A percentile compares a stretch with the other conserved stretches of the same genome.
These are phyloP conservation scores for Mycena vitilis DNA, from an alignment of 768 basidiomycete genomes.

Conservation along the genomic window DNA sequence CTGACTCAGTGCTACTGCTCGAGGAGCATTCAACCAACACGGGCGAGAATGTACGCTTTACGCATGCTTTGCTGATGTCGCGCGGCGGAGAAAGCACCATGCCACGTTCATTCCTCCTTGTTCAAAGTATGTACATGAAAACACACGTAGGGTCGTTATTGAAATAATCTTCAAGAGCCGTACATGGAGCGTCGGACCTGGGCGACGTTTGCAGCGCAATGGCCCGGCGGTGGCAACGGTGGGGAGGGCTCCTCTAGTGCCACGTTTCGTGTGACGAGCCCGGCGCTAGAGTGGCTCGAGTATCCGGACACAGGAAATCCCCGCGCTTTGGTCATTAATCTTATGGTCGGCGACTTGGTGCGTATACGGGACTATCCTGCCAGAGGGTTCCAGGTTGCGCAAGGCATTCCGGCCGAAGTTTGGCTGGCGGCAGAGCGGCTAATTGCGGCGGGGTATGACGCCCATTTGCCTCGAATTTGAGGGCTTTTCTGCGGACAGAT, in stretches of 20 bases:
- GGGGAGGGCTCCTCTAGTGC: neutral
- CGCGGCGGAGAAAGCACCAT: neutral
- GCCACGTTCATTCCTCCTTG: slow-evolving; percentile 27
- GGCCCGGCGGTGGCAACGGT: slow-evolving; percentile 18
- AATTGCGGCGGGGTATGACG: slow-evolving; percentile 28
- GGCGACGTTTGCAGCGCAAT: slow-evolving; percentile 37
- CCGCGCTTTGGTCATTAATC: slow-evolving; percentile 29
- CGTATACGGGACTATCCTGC: slow-evolving; percentile 36
- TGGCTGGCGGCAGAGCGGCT: slow-evolving; percentile 32
- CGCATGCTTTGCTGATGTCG: slow-evolving; percentile 9
- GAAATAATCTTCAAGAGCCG: too few relatives aligned
- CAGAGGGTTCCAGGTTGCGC: slow-evolving; percentile 33
- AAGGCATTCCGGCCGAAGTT: slow-evolving; percentile 30
- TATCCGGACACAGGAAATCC: slow-evolving; percentile 33
- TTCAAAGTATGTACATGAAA: slow-evolving; percentile 19
- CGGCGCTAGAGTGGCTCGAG: slow-evolving; percentile 29
- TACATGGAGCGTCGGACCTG: slow-evolving; percentile 38
- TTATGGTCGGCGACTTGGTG: slow-evolving; percentile 37
- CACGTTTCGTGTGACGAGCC: slow-evolving; percentile 33
- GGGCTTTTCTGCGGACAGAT: neutral
- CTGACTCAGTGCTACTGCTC: neutral
- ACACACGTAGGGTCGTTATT: too few relatives aligned
- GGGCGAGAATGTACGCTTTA: slow-evolving; percentile 37
- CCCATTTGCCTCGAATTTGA: slow-evolving; percentile 21
- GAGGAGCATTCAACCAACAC: slow-evolving; percentile 26